Evolutionary conservation across 768 basidiomycete species (phyloP), one percentile per base, ranked within the genome.

Genomic region (Russula lepida): DNA sequence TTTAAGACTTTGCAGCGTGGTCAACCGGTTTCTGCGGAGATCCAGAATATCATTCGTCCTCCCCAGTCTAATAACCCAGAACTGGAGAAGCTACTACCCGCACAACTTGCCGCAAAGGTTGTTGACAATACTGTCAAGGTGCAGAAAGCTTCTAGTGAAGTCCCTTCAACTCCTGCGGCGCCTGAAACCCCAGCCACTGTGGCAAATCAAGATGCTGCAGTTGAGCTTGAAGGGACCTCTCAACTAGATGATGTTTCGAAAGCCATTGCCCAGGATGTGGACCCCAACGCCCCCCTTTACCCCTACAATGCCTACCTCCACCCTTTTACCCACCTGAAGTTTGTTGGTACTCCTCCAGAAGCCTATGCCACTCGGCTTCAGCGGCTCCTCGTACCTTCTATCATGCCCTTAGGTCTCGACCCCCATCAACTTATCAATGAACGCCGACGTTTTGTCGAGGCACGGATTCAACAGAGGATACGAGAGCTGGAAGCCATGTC

Each of bases 391-490:
- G 79, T 98, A 21, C 97, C 97, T 0, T 89, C 89, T 7, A 76
- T 98, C 63, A 90, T 92, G 84, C 95, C 97, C 0, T 75, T 80
- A 11, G 95, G 95, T 17, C 83, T 99, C 32, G 97, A 99, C 71
- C 90, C 95, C 4, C 88, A 95, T 67, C 84, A 92, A 65, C 81
- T 98, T 62, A 79, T 94, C 68, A 88, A 91, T 64, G 97, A 99
- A 74, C 84, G 95, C 6, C 92, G 95, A 66, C 82, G 91, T 11
- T 95, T 84, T 72, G 84, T 98, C 58, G 91, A 97, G 68, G 88
- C 89, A 4, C 84, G 95, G 23, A 84, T 98, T 54, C 81, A 85
- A 43, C 92, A 97, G 73, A 84, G 97, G 37, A 86, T 95, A 56
- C 81, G 81, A 19, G 97, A 99, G 71, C 83, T 99, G 23, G 87